These are phyloP conservation scores for Phyllosticta citriasiana DNA, from an alignment of 2,329 filamentous ascomycete species.

Conservation along the genomic window DNA sequence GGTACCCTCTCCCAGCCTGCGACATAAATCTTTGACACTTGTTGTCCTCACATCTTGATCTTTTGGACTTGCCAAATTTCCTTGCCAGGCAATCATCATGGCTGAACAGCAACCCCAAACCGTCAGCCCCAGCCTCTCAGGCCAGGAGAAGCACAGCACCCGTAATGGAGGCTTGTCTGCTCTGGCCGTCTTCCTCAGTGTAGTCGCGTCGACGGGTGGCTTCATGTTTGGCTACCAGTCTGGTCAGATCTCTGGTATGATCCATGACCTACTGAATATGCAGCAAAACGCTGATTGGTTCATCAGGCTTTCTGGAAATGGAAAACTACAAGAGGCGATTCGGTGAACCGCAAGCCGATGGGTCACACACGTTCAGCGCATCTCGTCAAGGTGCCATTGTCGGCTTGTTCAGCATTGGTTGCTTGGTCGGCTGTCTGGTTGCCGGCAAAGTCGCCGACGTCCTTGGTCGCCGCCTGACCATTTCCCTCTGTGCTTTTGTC, in stretches of 20 bases:
- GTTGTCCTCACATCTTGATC: background rate
- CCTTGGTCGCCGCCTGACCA: constrained; percentile 52
- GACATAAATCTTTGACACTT: background rate
- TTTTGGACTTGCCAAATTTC: background rate
- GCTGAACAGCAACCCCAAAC: background rate
- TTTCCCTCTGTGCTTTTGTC: constrained; percentile 52
- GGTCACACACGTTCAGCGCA: constrained; percentile 19
- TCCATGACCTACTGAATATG: background rate
- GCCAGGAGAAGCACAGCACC: background rate
- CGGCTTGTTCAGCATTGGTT: constrained; percentile 45
- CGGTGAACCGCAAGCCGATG: constrained; percentile 15
- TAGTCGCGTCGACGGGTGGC: background rate
- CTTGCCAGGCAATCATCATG: background rate
- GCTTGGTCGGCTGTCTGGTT: constrained; percentile 59
- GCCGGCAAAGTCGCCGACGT: constrained; percentile 49
- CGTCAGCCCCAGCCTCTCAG: background rate
- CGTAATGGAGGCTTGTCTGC: background rate
- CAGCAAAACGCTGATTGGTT: background rate
- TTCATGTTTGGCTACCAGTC: constrained; percentile 24
- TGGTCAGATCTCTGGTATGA: constrained; percentile 16
- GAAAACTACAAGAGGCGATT: constrained; percentile 23
- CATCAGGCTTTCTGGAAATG: constrained; percentile 25
- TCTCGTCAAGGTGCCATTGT: constrained; percentile 26
- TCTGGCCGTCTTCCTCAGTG: background rate
- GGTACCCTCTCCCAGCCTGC: background rate